Evolutionary conservation across 2,329 filamentous ascomycete genomes (phyloP), one percentile per base, ranked within the genome.

Genomic region (Hypoxylon sp.): DNA sequence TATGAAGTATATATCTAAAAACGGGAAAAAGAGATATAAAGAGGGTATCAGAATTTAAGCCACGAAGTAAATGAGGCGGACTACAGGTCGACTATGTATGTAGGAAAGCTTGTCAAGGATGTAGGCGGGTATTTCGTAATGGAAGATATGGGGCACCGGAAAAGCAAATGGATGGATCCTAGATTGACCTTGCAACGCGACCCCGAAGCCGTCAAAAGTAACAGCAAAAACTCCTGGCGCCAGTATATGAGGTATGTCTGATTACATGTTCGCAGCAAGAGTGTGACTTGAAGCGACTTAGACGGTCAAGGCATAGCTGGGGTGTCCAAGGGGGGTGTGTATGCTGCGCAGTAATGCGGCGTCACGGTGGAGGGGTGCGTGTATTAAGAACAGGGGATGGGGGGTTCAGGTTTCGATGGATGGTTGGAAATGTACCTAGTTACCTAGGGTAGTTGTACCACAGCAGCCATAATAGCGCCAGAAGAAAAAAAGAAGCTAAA

Each of bases 231-330:
- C 72, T 74, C 74, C 68, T 73, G 72, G 69, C 72, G 68, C 70
- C 71, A 70, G 68, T 68, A 72, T 65, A 73, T 74, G 70, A 74
- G 70, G 67, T 72, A 75, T 74, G 74, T 67, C 68, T 75, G 75
- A 78, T 77, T 78, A 78, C 75, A 77, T 77, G 74, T 73, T 71
- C 63, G 68, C 65, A 70, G 65, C 63, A 68, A 65, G 65, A 68
- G 69, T 67, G 64, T 41, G 51, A 53, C 51, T 53, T 53, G 25
- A 53, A 43, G 72, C 72, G 72, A 75, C 73, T 67, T 74, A 72
- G 72, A 77, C 71, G 75, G 74, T 70, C 69, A 70, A 36, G 62
- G 66, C 58, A 70, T 64, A 67, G 67, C 63, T 65, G 58, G 52
- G 57, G 51, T 25, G 38, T 36, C 25, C 46, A 19, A 53, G 49